Base-by-base conservation (phyloP, 129 eudicot genomes). In the Flaveria bidentis region DNA sequence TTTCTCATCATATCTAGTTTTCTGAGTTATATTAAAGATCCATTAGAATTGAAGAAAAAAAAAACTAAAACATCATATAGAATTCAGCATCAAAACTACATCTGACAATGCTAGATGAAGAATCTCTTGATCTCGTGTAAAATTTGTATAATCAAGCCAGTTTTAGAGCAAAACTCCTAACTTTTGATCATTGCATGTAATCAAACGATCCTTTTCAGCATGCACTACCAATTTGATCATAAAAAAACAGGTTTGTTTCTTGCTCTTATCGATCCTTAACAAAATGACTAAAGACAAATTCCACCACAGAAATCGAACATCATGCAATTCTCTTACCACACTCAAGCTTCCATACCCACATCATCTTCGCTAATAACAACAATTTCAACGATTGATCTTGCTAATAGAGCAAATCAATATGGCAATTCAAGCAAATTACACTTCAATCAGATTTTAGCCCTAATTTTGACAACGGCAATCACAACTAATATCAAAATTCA, bases 371-470 rank as follows among this genome's bases (percentile, higher is more conserved):
- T 9, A 55, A 52, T 22, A 22, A 51, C 23, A 5, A 33, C 23
- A 66, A 62, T 47, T 50, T 9, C 39, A 47, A 9, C 12, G n/a
- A 22, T 67, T 16, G 51, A 12, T 53, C 22, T 14, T 76, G 30
- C 1, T 15, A 76, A 4, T 41, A 11, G 18, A 67, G 53, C 12
- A 15, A 67, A 15, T 26, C 39, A 14, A 66, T 14, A 53, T 2
- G 30, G 20, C 13, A 39, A 52, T 22, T 18, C 17, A 60, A 67
- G 15, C 47, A 23, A 55, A 18, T 36, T 6, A n/a, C 14, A 67
- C 42, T 66, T 76, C 53, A 53, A 53, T 41, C 65, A 49, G 53
- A 53, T 18, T 67, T 22, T 68, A 51, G 28, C 76, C 76, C 77
- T 78, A 78, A 45, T 16, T 77, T 33, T 26, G 2, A 15, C 30